phyloP scores from a whole-genome alignment of 75 land plant species.

The Larix kaempferi region DNA sequence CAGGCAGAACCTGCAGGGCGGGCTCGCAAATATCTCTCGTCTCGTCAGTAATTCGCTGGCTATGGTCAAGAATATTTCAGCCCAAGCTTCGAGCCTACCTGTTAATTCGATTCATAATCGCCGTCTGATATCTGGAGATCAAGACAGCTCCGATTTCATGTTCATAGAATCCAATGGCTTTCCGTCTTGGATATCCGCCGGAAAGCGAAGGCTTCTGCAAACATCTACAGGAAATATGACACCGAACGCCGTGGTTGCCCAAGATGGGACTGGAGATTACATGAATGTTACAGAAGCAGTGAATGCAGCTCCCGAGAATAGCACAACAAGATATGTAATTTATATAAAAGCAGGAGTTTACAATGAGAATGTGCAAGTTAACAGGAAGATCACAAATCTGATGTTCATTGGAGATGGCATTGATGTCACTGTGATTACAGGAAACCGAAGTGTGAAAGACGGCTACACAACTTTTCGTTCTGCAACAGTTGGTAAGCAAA shows the following conservation, averaged over 20 bases:
- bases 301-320: conserved; percentile 23
- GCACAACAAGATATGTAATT: conserved; percentile 12
- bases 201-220: conserved; percentile 26
- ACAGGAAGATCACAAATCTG: conserved; percentile 13
- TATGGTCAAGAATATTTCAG: conserved; percentile 50
- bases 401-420: conserved; percentile 30
- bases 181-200: conserved; percentile 22
- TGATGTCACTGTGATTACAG: conserved; percentile 23
- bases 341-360: conserved; percentile 31
- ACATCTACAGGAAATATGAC: not conserved
- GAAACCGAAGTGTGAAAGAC: conserved; percentile 3
- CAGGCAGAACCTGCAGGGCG: conserved; percentile 10
- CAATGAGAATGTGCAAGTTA: conserved; percentile 17
- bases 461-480: conserved; percentile 25
- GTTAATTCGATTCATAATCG: too few species aligned
- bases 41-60: conserved; percentile 50
- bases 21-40: conserved; percentile 13
- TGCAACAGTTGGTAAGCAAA: conserved; percentile 27
- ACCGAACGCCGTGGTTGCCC: conserved; percentile 47
- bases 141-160: too few species aligned
- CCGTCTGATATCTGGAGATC: too few species aligned
- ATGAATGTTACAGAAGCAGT: conserved; percentile 33
- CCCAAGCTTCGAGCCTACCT: not conserved
- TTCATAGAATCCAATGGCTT: not conserved
- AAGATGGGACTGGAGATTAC: conserved; percentile 48